These are phyloP conservation scores for Tilletia indica DNA, from an alignment of 1,284 basidiomycete species.

Conservation along the genomic window DNA sequence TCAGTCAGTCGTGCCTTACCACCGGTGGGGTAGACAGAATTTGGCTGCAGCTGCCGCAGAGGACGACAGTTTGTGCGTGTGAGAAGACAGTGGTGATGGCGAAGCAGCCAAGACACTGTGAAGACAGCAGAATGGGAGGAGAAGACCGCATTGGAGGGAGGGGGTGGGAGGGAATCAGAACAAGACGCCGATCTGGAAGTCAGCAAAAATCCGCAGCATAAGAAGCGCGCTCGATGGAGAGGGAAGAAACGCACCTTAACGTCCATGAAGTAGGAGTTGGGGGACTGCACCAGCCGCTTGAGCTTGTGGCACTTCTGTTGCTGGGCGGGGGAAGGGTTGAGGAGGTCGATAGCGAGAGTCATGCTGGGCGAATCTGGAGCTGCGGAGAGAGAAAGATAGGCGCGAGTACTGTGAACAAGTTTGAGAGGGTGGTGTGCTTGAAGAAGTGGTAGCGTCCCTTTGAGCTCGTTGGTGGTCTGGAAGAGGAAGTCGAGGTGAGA, in stretches of 20 bases:
- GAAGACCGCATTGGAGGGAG: conserved; percentile 70
- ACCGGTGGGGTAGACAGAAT: conserved; percentile 96
- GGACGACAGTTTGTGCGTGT: conserved; percentile 87
- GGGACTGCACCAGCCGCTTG: conserved; percentile 94
- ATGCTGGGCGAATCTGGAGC: conserved; percentile 53
- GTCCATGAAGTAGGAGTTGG: conserved; percentile 42
- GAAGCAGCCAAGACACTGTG: conserved; percentile 97
- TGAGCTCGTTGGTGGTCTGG: background rate
- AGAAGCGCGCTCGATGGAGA: background rate
- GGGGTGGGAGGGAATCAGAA: background rate
- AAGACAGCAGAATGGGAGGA: conserved; percentile 75
- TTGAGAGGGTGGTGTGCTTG: background rate
- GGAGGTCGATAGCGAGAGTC: conserved; percentile 97
- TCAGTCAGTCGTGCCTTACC: conserved; percentile 97
- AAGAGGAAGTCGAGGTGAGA: background rate
- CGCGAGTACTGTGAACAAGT: background rate
- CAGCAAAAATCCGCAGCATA: background rate
- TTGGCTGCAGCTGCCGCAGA: conserved; percentile 88
- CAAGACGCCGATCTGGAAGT: background rate
- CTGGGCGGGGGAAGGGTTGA: conserved; percentile 86
- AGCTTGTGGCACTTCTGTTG: conserved; percentile 80
- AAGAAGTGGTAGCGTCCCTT: background rate
- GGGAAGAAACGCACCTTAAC: conserved; percentile 7
- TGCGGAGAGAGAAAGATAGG: background rate
- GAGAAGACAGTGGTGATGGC: conserved; percentile 93